Evolutionary conservation across 345 rosid genomes (phyloP).

Genomic region (Psidium friedrichsthalianum): DNA sequence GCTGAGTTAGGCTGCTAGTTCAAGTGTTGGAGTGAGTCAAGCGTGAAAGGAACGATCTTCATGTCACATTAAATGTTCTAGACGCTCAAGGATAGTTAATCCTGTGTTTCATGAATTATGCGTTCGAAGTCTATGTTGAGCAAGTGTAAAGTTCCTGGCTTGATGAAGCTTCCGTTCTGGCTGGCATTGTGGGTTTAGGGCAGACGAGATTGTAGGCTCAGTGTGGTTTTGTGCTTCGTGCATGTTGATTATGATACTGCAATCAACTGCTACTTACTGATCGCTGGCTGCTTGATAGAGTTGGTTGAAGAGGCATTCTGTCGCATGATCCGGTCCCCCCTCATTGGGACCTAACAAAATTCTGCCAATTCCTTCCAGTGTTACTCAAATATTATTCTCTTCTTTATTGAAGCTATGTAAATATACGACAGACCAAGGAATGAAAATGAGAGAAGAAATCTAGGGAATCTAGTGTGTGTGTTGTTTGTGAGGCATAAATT

Average conservation of each 20-base stretch:
- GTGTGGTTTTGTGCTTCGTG: not conserved
- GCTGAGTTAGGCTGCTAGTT: not conserved
- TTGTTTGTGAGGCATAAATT: not conserved
- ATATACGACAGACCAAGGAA: not conserved
- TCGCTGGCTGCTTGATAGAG: not conserved
- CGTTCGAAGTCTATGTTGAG: not conserved
- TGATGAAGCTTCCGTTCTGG: not conserved
- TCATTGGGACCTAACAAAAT: no score
- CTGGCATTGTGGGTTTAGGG: not conserved
- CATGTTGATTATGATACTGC: not conserved
- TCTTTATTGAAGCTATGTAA: not conserved
- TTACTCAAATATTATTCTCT: not conserved
- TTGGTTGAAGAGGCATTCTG: not conserved
- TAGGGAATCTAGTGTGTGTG: not conserved
- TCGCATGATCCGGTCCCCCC: no score
- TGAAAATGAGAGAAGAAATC: not conserved
- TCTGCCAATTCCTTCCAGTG: no score
- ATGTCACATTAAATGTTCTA: not conserved
- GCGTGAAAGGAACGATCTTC: not conserved
- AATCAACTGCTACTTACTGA: not conserved
- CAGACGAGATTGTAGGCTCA: not conserved
- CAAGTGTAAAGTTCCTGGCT: not conserved
- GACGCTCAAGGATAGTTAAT: not conserved
- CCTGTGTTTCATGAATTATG: not conserved
- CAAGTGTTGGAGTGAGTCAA: not conserved